Evolutionary conservation across 2,329 filamentous ascomycete species (phyloP), one percentile per base, ranked within the genome.

Genomic region (Sporothrix pallida): DNA sequence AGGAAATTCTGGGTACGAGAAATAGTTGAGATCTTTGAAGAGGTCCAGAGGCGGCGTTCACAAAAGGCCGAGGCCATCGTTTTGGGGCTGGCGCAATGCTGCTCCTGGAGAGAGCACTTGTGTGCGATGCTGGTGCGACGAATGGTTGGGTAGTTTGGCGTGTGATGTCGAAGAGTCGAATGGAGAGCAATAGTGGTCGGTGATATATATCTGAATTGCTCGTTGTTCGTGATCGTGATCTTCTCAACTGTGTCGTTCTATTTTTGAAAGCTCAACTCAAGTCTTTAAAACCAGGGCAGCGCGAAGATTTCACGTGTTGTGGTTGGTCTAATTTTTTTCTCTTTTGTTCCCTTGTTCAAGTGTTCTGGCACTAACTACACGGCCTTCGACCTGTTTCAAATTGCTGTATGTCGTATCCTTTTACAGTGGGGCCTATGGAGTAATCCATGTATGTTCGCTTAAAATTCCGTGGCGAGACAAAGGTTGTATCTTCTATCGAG

Each of bases 31-130:
- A 54, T 42, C 23, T 5, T 37, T 9, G 73, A n/a, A 20, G 52
- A 67, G 46, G 56, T 44, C 6, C 63, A 67, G 8, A 72, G 37
- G n/a, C 65, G 73, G 46, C 65, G 56, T 56, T 70, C 70, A 48
- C 70, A 65, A 17, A 72, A 31, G 56, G 54, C 15, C 2, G 65
- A 46, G 12, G 70, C 70, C 70, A 74, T 74, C 56, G 54, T 54
- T 23, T 37, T 20, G 9, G 8, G 54, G 12, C 23, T 20, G 31
- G n/a, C 9, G 44, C 6, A 13, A 10, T 13, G 63, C 31, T 37
- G 31, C 31, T 37, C 31, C 31, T 37, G 31, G 31, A 37, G 31
- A 3, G 1, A 37, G 31, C 31, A 37, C 31, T 37, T 37, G 31
- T 7, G 31, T 37, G 31, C 31, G 7, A 37, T 37, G 23, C 3